These are phyloP conservation scores for Potentilla sterilis DNA, from an alignment of 306 rosid genomes.

Conservation along the genomic window DNA sequence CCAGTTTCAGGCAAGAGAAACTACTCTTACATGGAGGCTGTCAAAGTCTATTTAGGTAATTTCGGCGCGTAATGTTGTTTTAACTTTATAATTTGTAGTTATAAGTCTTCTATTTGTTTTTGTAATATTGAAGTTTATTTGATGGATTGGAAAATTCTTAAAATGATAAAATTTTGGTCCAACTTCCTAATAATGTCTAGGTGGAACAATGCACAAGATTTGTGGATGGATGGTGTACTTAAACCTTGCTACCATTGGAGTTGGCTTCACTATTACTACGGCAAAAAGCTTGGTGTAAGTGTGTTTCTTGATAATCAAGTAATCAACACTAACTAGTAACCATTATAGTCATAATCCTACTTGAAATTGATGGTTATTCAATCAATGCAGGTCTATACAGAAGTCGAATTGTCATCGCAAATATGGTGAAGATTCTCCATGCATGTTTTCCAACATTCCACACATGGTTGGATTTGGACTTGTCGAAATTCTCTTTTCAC, in stretches of 20 bases:
- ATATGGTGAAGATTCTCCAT: conserved; percentile 22
- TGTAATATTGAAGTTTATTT: not conserved
- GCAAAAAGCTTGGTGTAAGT: conserved; percentile 33
- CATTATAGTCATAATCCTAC: not conserved
- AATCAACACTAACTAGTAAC: not conserved
- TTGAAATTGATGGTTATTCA: not conserved
- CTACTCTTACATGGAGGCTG: conserved; percentile 36
- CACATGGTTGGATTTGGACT: conserved; percentile 57
- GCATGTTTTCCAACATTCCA: conserved; percentile 48
- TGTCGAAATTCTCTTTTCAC: conserved; percentile 47
- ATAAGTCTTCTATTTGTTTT: not conserved
- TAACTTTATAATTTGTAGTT: not conserved
- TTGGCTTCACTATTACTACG: conserved; percentile 30
- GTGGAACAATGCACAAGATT: conserved; percentile 22
- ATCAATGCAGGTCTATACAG: conserved; percentile 41
- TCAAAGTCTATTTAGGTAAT: conserved; percentile 24
- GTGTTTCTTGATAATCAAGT: not conserved
- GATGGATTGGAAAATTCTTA: too few species aligned
- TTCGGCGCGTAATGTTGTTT: too few species aligned
- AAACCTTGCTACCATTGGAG: conserved; percentile 22
- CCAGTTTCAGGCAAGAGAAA: conserved; percentile 30
- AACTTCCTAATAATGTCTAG: not conserved
- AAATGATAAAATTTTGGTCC: not conserved
- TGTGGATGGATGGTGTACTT: conserved; percentile 32
- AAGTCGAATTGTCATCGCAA: conserved; percentile 43